Conservation (phyloP, 2,329 filamentous ascomycete species). For the Thermoascus crustaceus region DNA sequence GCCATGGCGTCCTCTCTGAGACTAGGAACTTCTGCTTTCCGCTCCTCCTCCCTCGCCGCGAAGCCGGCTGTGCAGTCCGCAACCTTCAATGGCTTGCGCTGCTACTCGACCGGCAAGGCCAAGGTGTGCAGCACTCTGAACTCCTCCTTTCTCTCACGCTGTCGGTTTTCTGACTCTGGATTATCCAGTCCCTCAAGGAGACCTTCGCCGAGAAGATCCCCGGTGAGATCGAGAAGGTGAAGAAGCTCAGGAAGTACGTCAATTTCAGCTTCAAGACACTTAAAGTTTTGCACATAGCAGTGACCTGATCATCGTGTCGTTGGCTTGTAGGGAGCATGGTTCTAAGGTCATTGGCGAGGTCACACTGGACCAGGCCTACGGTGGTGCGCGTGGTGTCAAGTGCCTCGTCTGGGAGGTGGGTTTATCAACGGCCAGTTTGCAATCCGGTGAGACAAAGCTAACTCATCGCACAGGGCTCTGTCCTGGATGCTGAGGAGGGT, state of each 20-base stretch:
- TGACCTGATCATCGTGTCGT: background rate
- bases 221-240: conserved; percentile 97
- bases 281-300: background rate
- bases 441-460: conserved; percentile 6
- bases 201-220: conserved; percentile 94
- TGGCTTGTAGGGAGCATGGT: conserved; percentile 68
- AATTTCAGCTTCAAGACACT: background rate
- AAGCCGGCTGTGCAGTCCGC: conserved; percentile 60
- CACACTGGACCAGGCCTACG: conserved; percentile 98
- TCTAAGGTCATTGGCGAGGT: conserved; percentile 95
- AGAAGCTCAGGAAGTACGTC: conserved; percentile 88
- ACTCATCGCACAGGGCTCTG: conserved; percentile 56
- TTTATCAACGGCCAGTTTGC: background rate
- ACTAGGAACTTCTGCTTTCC: conserved; percentile 72
- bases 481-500: conserved; percentile 96
- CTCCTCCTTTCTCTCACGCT: conserved; percentile 7
- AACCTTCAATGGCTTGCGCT: conserved; percentile 75
- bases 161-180: conserved; percentile 17
- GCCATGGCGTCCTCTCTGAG: conserved; percentile 79
- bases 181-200: conserved; percentile 80
- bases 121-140: conserved; percentile 51
- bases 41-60: conserved; percentile 62
- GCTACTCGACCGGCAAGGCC: conserved; percentile 81
- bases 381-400: conserved; percentile 98
- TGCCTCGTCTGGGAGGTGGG: conserved; percentile 87